These are phyloP conservation scores for Aristolochia fimbriata DNA, from an alignment of 164 flowering plant species.

Conservation along the genomic window DNA sequence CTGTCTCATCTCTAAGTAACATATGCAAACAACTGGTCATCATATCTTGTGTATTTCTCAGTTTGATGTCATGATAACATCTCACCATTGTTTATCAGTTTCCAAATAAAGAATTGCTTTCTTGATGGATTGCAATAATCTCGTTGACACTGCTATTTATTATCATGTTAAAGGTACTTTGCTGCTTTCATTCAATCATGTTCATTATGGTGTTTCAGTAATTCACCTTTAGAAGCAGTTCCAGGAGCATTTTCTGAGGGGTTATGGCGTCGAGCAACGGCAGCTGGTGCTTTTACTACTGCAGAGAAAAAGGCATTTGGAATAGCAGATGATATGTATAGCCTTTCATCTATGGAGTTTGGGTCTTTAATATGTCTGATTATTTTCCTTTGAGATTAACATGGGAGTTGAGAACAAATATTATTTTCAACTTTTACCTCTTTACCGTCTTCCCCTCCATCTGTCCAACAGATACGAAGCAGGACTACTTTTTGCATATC, in stretches of 20 bases:
- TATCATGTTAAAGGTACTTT: too few species aligned
- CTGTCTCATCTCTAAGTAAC: too few species aligned
- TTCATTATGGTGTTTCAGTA: slow-evolving; percentile 22
- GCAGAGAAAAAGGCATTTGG: slow-evolving; percentile 82
- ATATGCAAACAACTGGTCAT: too few species aligned
- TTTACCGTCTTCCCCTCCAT: neutral
- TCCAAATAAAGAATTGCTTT: too few species aligned
- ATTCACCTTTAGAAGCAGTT: slow-evolving; percentile 39
- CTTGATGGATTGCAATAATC: too few species aligned
- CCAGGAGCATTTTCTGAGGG: slow-evolving; percentile 49
- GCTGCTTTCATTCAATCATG: too few species aligned
- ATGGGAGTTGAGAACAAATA: neutral
- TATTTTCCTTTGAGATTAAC: too few species aligned
- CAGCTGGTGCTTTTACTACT: slow-evolving; percentile 64
- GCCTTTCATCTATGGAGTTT: neutral
- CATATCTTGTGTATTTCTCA: too few species aligned
- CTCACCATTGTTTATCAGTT: too few species aligned
- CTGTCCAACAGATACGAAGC: slow-evolving; percentile 67
- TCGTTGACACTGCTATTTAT: too few species aligned
- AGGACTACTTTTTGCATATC: slow-evolving; percentile 80
- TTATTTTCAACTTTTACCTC: neutral
- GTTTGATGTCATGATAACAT: too few species aligned
- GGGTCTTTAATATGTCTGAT: too few species aligned
- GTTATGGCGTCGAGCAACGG: slow-evolving; percentile 79
- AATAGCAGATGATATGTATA: slow-evolving; percentile 91